Evolutionary conservation across 306 rosid genomes (phyloP).

Genomic region (Trichosanthes cucumerina): DNA sequence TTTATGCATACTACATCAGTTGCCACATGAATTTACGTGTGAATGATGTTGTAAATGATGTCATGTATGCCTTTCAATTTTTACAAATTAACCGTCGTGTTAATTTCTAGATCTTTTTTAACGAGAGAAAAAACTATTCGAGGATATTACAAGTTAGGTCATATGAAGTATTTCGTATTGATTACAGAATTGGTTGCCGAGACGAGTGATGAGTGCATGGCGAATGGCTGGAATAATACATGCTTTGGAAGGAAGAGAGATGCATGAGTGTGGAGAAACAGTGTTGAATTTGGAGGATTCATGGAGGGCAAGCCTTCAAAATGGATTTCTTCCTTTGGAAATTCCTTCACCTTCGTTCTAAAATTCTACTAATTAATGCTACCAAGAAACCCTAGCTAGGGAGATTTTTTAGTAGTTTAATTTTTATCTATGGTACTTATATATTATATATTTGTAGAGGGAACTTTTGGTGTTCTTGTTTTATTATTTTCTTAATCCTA

Average conservation of each 20-base stretch:
- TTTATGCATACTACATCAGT: too few species aligned
- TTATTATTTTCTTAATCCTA: not conserved
- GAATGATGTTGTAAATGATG: too few species aligned
- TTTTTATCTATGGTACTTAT: too few species aligned
- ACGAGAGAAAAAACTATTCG: too few species aligned
- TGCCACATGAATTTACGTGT: too few species aligned
- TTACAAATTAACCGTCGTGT: too few species aligned
- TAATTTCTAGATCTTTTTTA: too few species aligned
- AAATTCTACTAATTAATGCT: not conserved
- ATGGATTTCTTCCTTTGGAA: slow-evolving; percentile 57
- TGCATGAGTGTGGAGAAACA: slow-evolving; percentile 45
- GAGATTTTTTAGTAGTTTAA: not conserved
- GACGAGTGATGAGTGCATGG: slow-evolving; percentile 79
- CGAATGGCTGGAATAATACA: slow-evolving; percentile 78
- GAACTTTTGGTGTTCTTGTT: not conserved
- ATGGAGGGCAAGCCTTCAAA: slow-evolving; percentile 51
- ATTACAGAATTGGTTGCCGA: slow-evolving; percentile 58
- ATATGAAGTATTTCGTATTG: not conserved
- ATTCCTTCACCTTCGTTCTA: not conserved
- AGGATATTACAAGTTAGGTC: too few species aligned
- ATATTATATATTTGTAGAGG: too few species aligned
- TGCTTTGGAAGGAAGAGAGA: slow-evolving; percentile 54
- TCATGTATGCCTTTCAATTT: too few species aligned
- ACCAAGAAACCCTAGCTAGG: not conserved
- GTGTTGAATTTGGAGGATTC: slow-evolving; percentile 36